Conservation (phyloP, 2,329 filamentous ascomycete species). For the Pleomassaria siparia region DNA sequence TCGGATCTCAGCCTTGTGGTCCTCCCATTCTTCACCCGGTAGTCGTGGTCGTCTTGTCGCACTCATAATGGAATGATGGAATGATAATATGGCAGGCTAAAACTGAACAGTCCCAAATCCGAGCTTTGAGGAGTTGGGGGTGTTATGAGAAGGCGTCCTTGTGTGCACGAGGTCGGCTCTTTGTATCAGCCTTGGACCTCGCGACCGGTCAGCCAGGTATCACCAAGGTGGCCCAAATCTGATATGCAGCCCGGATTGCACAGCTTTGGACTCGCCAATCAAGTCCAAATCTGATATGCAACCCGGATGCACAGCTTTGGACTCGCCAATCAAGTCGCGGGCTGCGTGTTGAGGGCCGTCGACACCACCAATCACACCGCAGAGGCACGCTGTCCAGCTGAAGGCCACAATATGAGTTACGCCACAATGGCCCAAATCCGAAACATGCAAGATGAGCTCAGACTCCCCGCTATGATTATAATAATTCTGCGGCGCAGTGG, state of each 20-base stretch:
- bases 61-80: too few relatives aligned
- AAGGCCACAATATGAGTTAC: background rate
- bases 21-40: constrained; percentile 9
- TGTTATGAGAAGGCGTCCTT: background rate
- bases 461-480: too few relatives aligned
- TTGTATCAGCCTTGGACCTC: background rate
- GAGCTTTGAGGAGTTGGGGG: too few relatives aligned
- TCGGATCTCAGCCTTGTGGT: constrained; percentile 4
- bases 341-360: background rate
- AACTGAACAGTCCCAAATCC: too few relatives aligned
- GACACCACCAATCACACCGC: background rate
- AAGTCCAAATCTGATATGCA: background rate
- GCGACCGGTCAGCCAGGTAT: background rate
- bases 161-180: background rate
- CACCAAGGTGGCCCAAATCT: background rate
- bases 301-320: background rate
- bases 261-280: background rate
- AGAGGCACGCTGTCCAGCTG: background rate
- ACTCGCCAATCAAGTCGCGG: background rate
- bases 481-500: too few relatives aligned
- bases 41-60: constrained; percentile 1
- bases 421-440: background rate
- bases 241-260: background rate
- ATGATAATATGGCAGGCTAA: too few relatives aligned
- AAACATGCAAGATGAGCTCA: too few relatives aligned